Percentiles rank a stretch among this genome's conserved stretches.
These are phyloP conservation scores for Pyrus bretschneideri DNA, from an alignment of 306 rosid species.

Conservation along the genomic window DNA sequence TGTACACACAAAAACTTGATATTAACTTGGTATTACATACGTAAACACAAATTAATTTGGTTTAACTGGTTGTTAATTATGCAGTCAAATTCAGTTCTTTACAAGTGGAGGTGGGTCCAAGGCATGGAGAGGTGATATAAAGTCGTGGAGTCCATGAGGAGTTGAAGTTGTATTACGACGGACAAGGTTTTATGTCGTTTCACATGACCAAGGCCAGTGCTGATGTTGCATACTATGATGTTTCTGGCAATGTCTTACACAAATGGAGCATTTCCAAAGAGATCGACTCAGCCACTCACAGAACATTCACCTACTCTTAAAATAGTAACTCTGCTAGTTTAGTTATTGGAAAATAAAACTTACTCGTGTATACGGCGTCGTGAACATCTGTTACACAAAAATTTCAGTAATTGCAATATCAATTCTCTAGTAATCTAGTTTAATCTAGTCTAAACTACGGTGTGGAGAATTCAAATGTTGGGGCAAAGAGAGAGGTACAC, in stretches of 20 bases:
- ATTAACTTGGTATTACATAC: background rate
- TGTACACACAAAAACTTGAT: background rate
- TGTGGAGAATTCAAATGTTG: background rate
- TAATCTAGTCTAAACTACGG: background rate
- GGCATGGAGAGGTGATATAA: slow-evolving; percentile 71
- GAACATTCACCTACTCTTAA: background rate
- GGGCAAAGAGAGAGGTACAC: background rate
- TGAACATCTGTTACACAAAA: background rate
- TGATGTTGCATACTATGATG: slow-evolving; percentile 40
- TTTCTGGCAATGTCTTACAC: slow-evolving; percentile 52
- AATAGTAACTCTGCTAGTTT: background rate
- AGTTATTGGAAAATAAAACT: background rate
- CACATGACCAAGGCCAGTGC: slow-evolving; percentile 33
- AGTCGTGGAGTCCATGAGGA: slow-evolving; percentile 26
- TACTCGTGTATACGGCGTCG: background rate
- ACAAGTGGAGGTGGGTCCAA: slow-evolving; percentile 92
- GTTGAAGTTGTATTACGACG: slow-evolving; percentile 64
- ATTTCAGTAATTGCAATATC: background rate
- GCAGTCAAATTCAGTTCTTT: slow-evolving; percentile 58
- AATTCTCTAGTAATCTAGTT: background rate
- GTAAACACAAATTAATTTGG: background rate
- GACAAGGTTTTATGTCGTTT: slow-evolving; percentile 69
- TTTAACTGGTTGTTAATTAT: background rate
- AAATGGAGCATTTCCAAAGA: slow-evolving; percentile 32
- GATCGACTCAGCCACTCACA: background rate